Evolutionary conservation across 306 rosid species (phyloP).

Genomic region (Fragaria iinumae): DNA sequence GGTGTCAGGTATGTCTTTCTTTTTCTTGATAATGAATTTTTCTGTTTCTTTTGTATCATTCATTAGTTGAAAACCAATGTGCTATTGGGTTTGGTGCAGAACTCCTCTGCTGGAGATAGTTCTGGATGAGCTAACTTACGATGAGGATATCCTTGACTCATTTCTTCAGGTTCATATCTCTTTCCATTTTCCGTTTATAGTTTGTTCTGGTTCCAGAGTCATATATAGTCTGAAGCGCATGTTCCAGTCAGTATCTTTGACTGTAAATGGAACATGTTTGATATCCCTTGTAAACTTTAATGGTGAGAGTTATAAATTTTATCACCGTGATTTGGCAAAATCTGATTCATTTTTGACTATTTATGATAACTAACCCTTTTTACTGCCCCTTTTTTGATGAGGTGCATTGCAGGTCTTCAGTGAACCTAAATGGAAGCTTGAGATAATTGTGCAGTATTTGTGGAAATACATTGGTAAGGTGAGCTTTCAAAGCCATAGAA

Average conservation of each 20-base stretch:
- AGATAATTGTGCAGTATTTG: slow-evolving; percentile 68
- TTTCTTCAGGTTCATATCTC: slow-evolving; percentile 69
- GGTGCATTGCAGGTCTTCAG: slow-evolving; percentile 49
- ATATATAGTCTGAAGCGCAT: background rate
- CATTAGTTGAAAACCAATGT: background rate
- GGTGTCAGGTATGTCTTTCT: slow-evolving; percentile 56
- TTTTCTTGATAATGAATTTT: slow-evolving; percentile 12
- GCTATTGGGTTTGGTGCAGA: slow-evolving; percentile 51
- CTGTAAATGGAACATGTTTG: background rate
- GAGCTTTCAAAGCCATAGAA: slow-evolving; percentile 3
- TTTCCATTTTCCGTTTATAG: background rate
- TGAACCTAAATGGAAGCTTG: slow-evolving; percentile 83
- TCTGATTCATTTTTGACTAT: background rate
- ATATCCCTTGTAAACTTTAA: background rate
- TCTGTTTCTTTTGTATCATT: background rate
- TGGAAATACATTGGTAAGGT: slow-evolving; percentile 84
- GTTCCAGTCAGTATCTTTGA: slow-evolving; percentile 7
- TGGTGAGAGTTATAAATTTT: background rate
- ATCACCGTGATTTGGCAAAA: background rate
- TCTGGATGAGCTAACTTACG: slow-evolving; percentile 78
- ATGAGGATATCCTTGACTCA: slow-evolving; percentile 40
- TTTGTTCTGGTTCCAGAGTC: background rate
- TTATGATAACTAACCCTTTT: background rate
- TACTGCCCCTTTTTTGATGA: slow-evolving; percentile 21
- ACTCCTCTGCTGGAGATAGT: slow-evolving; percentile 69